Conservation (phyloP, 208 protist genomes). For the Crithidia brevicula region DNA sequence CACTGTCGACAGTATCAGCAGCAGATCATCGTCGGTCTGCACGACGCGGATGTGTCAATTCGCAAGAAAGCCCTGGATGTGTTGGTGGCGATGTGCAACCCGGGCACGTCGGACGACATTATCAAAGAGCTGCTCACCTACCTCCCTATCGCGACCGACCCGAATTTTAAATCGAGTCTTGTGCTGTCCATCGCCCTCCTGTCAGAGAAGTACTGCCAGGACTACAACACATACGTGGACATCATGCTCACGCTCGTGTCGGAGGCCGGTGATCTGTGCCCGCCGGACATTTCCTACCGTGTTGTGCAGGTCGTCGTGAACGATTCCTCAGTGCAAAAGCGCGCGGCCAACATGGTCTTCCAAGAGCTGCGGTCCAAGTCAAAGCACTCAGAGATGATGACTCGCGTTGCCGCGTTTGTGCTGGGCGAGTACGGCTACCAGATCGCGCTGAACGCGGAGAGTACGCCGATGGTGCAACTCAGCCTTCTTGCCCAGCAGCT, state of each 20-base stretch:
- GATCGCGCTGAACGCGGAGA: conserved; percentile 93
- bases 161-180: conserved; percentile 94
- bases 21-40: conserved; percentile 91
- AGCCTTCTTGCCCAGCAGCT: conserved; percentile 82
- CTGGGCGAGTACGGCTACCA: conserved; percentile 98
- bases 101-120: conserved; percentile 89
- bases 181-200: conserved; percentile 96
- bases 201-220: conserved; percentile 95
- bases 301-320: conserved; percentile 97
- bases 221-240: conserved; percentile 95
- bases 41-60: conserved; percentile 98
- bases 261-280: conserved; percentile 96
- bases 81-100: conserved; percentile 97
- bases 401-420: conserved; percentile 91
- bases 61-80: conserved; percentile 97
- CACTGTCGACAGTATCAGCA: conserved; percentile 93
- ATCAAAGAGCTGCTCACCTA: conserved; percentile 94
- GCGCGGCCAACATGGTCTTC: conserved; percentile 88
- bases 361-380: conserved; percentile 47
- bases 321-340: conserved; percentile 95
- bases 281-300: conserved; percentile 92
- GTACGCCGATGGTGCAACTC: conserved; percentile 86
- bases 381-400: conserved; percentile 49
- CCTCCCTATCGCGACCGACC: conserved; percentile 85
- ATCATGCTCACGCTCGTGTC: conserved; percentile 96